Conservation (phyloP, 805 yeast genomes). For the Diddensiella caesifluorescens region DNA sequence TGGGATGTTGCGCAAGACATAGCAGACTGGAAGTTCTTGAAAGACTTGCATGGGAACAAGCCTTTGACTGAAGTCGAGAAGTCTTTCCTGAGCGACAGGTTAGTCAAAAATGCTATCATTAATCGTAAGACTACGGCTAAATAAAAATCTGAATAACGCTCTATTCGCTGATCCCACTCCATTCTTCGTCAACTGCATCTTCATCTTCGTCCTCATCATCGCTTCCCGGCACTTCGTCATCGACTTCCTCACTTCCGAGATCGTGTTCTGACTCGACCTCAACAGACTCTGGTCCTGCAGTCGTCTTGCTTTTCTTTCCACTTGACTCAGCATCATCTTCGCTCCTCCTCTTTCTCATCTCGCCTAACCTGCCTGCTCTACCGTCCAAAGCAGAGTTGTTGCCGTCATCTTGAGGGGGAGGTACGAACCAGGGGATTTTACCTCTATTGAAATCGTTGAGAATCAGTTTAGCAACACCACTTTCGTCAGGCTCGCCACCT, state of each 20-base stretch:
- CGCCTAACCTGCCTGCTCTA: slow-evolving; percentile 22
- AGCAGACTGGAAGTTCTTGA: background rate
- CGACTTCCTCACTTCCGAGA: slow-evolving; percentile 9
- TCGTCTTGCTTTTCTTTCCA: background rate
- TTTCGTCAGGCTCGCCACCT: slow-evolving; percentile 98
- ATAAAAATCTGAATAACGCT: background rate
- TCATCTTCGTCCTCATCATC: slow-evolving; percentile 13
- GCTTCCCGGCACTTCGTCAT: slow-evolving; percentile 7
- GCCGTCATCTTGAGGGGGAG: slow-evolving; percentile 83
- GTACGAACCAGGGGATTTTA: slow-evolving; percentile 94
- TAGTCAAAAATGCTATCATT: background rate
- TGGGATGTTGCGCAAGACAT: slow-evolving; percentile 12
- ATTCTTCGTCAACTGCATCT: slow-evolving; percentile 16
- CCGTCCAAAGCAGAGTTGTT: slow-evolving; percentile 13
- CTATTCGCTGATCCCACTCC: slow-evolving; percentile 20
- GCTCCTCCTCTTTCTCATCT: slow-evolving; percentile 19
- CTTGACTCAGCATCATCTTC: slow-evolving; percentile 10
- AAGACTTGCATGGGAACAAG: too few species aligned
- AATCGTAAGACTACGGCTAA: background rate
- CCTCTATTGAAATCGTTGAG: slow-evolving; percentile 96
- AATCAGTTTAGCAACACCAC: slow-evolving; percentile 84
- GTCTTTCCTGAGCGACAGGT: background rate
- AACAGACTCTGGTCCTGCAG: slow-evolving; percentile 5
- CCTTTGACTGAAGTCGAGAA: too few species aligned
- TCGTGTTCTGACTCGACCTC: slow-evolving; percentile 2